Evolutionary conservation across 192 early-diverging fungal genomes (phyloP).

Genomic region (Allomyces javanicus): DNA sequence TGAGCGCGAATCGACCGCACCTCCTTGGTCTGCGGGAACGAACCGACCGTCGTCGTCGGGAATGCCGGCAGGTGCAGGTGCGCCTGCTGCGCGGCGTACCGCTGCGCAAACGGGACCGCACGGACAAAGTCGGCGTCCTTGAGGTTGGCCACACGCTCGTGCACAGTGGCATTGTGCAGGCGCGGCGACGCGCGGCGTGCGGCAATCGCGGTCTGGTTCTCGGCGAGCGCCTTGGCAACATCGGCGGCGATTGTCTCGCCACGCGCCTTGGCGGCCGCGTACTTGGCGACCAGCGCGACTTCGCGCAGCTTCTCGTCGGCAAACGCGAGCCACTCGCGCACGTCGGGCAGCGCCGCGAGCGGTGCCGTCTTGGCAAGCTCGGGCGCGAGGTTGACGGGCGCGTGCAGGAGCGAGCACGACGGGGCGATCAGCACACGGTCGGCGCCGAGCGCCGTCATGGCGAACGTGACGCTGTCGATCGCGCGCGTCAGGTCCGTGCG

Average conservation of each 20-base stretch:
- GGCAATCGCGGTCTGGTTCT: conserved; percentile 48
- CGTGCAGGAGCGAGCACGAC: conserved; percentile 82
- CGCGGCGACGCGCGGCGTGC: conserved; percentile 53
- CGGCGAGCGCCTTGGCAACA: conserved; percentile 47
- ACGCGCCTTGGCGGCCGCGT: conserved; percentile 21
- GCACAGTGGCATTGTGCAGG: conserved; percentile 64
- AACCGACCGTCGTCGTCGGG: conserved; percentile 95
- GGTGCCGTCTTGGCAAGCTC: conserved; percentile 39
- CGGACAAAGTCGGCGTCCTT: conserved; percentile 52
- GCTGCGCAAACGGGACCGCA: conserved; percentile 46
- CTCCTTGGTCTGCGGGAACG: conserved; percentile 96
- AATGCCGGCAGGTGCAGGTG: conserved; percentile 70
- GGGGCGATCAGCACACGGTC: conserved; percentile 65
- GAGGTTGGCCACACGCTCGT: conserved; percentile 46
- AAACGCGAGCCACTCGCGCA: conserved; percentile 84
- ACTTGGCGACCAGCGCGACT: conserved; percentile 40
- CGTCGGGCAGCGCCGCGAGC: conserved; percentile 43
- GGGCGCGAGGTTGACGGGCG: conserved; percentile 65
- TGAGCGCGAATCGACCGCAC: conserved; percentile 80
- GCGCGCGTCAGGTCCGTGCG: conserved; percentile 65
- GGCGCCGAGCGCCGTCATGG: conserved; percentile 42
- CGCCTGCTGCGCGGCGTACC: conserved; percentile 48
- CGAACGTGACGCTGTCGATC: conserved; percentile 40
- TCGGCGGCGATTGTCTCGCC: conserved; percentile 24
- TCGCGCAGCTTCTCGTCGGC: conserved; percentile 82